Evolutionary conservation across 495 filamentous ascomycete species (phyloP).

Genomic region (Penicillium alfredii): DNA sequence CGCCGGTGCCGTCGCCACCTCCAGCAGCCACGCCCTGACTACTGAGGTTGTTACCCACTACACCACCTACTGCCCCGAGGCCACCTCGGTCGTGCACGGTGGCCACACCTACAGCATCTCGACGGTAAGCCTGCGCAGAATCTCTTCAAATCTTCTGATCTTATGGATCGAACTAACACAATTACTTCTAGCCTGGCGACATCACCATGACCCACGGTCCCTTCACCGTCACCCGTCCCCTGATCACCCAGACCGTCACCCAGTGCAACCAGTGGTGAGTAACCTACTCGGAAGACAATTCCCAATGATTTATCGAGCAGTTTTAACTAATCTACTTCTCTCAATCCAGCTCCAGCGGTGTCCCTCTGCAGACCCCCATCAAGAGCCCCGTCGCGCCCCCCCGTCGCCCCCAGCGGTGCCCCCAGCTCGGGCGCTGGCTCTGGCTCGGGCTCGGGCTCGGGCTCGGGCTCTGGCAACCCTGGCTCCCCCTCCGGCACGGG

Average conservation of each 20-base stretch:
- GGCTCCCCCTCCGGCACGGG: conserved; percentile 30
- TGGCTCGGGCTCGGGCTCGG: conserved; percentile 5
- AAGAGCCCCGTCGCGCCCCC: conserved; percentile 49
- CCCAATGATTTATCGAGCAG: conserved; percentile 6
- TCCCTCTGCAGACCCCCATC: conserved; percentile 26
- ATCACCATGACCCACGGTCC: conserved; percentile 62
- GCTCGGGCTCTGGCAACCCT: conserved; percentile 21
- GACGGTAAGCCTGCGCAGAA: too few species aligned
- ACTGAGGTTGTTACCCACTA: conserved; percentile 74
- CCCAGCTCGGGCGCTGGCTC: conserved; percentile 8
- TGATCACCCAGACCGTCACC: conserved; percentile 56
- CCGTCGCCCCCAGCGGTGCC: conserved; percentile 45
- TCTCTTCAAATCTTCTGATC: too few species aligned
- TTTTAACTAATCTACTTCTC: too few species aligned
- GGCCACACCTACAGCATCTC: conserved; percentile 74
- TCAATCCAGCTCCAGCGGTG: too few species aligned
- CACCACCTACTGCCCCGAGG: conserved; percentile 79
- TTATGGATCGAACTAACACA: conserved; percentile 7
- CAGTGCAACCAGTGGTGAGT: conserved; percentile 63
- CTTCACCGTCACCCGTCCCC: conserved; percentile 64
- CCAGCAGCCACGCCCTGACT: too few species aligned
- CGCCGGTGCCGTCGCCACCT: conserved; percentile 46
- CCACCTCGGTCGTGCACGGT: conserved; percentile 66
- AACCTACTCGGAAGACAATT: too few species aligned
- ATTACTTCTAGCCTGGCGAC: conserved; percentile 55